Percentiles rank a stretch among this genome's conserved stretches.
These are phyloP conservation scores for Cladophialophora carrionii DNA, from an alignment of 2,329 filamentous ascomycete species.

Conservation along the genomic window DNA sequence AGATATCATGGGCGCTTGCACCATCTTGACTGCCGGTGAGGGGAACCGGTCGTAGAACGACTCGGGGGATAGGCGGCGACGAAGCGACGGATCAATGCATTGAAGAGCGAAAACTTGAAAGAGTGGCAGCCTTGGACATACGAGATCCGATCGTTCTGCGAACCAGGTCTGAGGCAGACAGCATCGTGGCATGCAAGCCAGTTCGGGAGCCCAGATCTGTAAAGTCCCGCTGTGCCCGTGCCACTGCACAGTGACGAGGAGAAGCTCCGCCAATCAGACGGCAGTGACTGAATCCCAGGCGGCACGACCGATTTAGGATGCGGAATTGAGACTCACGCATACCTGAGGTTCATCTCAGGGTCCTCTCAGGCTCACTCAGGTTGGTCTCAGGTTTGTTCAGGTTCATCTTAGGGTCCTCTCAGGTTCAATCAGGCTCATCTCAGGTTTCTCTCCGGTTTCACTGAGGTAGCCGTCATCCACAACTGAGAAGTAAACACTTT, in stretches of 20 bases:
- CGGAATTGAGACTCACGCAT: background rate
- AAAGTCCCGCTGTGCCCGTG: background rate
- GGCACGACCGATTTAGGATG: background rate
- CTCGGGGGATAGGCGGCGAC: too few species aligned
- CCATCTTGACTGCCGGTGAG: constrained; percentile 56
- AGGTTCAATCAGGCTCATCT: too few species aligned
- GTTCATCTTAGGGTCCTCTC: background rate
- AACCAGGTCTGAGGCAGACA: constrained; percentile 13
- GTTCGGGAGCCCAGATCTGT: constrained; percentile 3
- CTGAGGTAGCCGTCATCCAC: too few species aligned
- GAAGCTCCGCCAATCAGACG: background rate
- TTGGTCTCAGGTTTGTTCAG: background rate
- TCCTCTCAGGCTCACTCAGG: too few species aligned
- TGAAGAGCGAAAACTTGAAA: background rate
- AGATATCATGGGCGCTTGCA: constrained; percentile 92
- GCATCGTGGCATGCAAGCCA: constrained; percentile 1
- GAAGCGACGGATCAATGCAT: constrained; percentile 9
- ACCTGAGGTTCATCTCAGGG: background rate
- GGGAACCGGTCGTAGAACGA: background rate
- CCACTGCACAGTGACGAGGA: background rate
- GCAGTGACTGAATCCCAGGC: background rate
- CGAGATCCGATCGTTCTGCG: constrained; percentile 2
- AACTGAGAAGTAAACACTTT: background rate
- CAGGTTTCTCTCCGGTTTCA: too few species aligned
- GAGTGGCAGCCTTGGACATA: background rate